Evolutionary conservation across 495 filamentous ascomycete species (phyloP), one percentile per base, ranked within the genome.

Genomic region (Daldinia childiae): DNA sequence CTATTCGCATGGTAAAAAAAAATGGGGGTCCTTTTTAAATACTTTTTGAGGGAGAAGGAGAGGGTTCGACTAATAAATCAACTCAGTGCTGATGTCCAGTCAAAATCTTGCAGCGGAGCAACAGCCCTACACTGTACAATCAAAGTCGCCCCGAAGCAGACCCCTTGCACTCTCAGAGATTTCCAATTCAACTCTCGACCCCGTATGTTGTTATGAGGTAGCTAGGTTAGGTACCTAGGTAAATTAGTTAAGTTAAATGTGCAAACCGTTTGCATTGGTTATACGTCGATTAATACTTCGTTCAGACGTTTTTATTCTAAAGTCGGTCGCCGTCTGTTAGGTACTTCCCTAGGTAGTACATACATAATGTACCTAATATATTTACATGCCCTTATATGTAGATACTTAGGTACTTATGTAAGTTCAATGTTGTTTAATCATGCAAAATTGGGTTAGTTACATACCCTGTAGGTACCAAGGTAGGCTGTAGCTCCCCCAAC

Each of bases 31-130:
- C 43, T 48, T 9, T 21, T 48, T 48, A 17, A 36, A 36, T 36
- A 3, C 34, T 5, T 36, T 36, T 36, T 14, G 17, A 21, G 8
- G 43, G 17, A 19, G 17, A 48, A 19, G 43, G 17, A 19, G 17
- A 48, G 43, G 43, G 43, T 48, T 48, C 43, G 43, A 48, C 17
- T 48, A 48, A 48, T 48, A 19, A 48, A 48, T 9, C 34, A 43
- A 52, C 45, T 29, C 39, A 62, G 50, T 57, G 30, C 56, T 65
- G 56, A 65, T 73, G 64, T 51, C 71, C 71, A 73, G 66, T 59
- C 70, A 66, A 26, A 68, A 61, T 48, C 29, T 38, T 58, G 59
- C 59, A 58, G 66, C 66, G 59, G 59, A 64, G 45, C 45, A 63
- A 52, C 61, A 69, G 67, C 67, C 67, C 67, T 69, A 66, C 54